Evolutionary conservation across 306 rosid genomes (phyloP).

Genomic region (Vachellia pachyceras): DNA sequence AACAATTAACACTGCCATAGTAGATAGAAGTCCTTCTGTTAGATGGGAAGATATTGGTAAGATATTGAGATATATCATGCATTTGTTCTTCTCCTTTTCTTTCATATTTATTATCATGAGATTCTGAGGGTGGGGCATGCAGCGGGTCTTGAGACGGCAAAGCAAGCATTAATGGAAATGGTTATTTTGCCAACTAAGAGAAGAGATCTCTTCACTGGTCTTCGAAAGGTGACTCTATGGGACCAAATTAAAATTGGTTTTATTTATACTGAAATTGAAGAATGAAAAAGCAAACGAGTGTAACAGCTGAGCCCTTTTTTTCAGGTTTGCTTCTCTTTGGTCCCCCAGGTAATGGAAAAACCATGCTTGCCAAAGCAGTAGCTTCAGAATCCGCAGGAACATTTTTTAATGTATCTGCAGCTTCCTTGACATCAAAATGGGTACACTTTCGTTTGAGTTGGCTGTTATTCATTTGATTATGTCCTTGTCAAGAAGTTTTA

Average conservation of each 20-base stretch:
- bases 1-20: conserved; percentile 90
- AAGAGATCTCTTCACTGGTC: conserved; percentile 95
- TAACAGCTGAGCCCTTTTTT: conserved; percentile 36
- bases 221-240: conserved; percentile 73
- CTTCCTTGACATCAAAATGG: conserved; percentile 98
- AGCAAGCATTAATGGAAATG: conserved; percentile 97
- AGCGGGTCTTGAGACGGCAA: conserved; percentile 98
- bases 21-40: conserved; percentile 94
- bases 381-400: conserved; percentile 99
- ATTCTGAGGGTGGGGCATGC: conserved; percentile 47
- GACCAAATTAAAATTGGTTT: conserved; percentile 17
- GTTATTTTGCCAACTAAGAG: conserved; percentile 96
- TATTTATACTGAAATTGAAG: conserved; percentile 21
- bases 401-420: conserved; percentile 87
- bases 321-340: conserved; percentile 97
- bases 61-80: conserved; percentile 20
- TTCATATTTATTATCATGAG: conserved; percentile 27
- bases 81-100: conserved; percentile 4
- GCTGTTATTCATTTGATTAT: conserved; percentile 16
- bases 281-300: conserved; percentile 30
- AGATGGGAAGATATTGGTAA: conserved; percentile 98
- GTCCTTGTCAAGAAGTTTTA: conserved; percentile 32
- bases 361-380: conserved; percentile 99
- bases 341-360: conserved; percentile 98
- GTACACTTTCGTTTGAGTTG: conserved; percentile 45